Evolutionary conservation across 148 eudicot genomes (phyloP).

Genomic region (Nepenthes gracilis): DNA sequence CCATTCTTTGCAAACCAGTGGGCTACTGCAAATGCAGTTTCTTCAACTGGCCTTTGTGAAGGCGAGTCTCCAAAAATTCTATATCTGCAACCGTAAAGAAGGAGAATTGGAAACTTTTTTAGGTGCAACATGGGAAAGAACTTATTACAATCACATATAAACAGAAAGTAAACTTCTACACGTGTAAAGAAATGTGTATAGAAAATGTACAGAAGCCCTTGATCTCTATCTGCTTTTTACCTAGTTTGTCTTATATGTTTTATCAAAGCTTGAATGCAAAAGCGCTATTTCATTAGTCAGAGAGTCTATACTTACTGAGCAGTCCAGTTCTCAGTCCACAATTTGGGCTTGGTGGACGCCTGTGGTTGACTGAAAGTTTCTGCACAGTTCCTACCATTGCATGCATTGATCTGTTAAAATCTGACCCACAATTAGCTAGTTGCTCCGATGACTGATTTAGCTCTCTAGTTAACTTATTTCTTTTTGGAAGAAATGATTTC

Average conservation of each 20-base stretch:
- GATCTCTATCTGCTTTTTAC: background rate
- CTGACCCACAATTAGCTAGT: background rate
- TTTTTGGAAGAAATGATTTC: background rate
- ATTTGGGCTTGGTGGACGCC: constrained; percentile 55
- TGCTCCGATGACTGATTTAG: too few relatives aligned
- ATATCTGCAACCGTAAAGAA: constrained; percentile 26
- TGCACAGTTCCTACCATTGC: constrained; percentile 93
- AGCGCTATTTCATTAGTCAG: too few relatives aligned
- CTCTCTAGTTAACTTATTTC: too few relatives aligned
- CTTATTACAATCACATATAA: too few relatives aligned
- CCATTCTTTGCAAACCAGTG: constrained; percentile 77
- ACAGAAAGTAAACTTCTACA: background rate
- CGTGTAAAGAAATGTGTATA: background rate
- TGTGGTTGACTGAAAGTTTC: constrained; percentile 79
- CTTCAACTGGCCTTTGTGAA: constrained; percentile 81
- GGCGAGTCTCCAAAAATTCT: constrained; percentile 83
- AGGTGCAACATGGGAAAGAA: too few relatives aligned
- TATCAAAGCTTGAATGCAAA: background rate
- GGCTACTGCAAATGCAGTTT: constrained; percentile 61
- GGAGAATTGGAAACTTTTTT: too few relatives aligned
- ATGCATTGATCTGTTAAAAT: constrained; percentile 54
- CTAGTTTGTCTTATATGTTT: background rate
- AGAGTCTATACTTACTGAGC: constrained; percentile 58
- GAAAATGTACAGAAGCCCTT: too few relatives aligned
- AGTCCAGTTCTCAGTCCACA: constrained; percentile 99